phyloP scores from a whole-genome alignment of 176 grass and related monocot genomes.

The Lolium multiflorum region DNA sequence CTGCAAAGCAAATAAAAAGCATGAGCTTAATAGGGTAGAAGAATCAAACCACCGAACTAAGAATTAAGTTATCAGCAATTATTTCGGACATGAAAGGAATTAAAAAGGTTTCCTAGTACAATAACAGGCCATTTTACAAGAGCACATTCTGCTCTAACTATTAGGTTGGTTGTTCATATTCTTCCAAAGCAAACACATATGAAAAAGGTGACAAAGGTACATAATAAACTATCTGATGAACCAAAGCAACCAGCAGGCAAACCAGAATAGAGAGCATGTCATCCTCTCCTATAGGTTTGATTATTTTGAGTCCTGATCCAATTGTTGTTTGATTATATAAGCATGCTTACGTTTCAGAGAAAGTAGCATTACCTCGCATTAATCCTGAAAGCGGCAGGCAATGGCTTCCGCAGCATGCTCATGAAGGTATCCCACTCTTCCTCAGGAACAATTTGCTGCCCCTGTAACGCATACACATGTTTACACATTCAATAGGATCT shows the following conservation, averaged over 20 bases:
- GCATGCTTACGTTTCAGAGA: not conserved
- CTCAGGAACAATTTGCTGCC: constrained; percentile 70
- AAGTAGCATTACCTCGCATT: constrained; percentile 69
- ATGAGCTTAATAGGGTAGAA: constrained; percentile 32
- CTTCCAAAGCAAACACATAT: not conserved
- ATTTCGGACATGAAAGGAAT: not conserved
- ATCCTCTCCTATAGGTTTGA: not conserved
- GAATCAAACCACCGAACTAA: constrained; percentile 33
- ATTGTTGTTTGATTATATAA: not conserved
- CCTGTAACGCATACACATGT: constrained; percentile 52
- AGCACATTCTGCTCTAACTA: constrained; percentile 1
- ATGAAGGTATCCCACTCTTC: constrained; percentile 89
- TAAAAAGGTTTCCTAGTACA: not conserved
- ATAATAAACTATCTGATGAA: not conserved
- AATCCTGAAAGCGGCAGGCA: constrained; percentile 90
- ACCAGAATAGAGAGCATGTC: not conserved
- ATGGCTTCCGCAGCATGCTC: constrained; percentile 68
- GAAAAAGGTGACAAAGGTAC: not conserved
- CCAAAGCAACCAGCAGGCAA: not conserved
- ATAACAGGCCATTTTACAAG: not conserved
- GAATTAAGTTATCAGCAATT: constrained; percentile 3
- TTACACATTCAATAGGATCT: not conserved
- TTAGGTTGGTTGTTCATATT: not conserved
- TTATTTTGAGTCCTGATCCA: not conserved
- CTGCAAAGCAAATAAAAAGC: constrained; percentile 54